Evolutionary conservation across 176 grass and related monocot species (phyloP), one percentile per base, ranked within the genome.

Genomic region (Musa itinerans): DNA sequence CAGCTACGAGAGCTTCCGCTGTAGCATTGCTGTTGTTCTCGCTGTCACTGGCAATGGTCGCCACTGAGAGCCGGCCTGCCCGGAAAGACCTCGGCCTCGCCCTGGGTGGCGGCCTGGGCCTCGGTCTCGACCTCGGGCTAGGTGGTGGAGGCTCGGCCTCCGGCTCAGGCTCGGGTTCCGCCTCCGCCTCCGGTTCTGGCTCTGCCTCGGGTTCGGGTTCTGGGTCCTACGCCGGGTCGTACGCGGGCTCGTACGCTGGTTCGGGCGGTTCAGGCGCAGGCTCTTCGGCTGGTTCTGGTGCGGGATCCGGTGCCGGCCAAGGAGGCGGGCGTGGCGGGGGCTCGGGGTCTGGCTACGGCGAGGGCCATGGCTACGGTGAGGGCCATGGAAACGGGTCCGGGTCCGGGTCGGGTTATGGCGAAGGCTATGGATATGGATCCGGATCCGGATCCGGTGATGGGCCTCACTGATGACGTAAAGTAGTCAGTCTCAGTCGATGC

Each of bases 141-240:
- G 34, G 34, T 43, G 79, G 72, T 2, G 87, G 83, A 0, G 78
- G 79, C 21, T 78, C 78, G 0, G 83, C 26, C 10, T 82, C 79
- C 25, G 49, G 83, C 2, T 78, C 83, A 8, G 82, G 56, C 8
- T 83, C 86, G 0, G 50, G 22, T 0, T 92, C 92, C 0, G 79
- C 73, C 1, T 92, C 89, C 0, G 63, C 72, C 0, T 89, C 87
- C 0, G 34, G 68, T 2, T 92, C 89, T 0, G 23, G 74, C 0
- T 79, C 78, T 5, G 27, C 52, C 8, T 62, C 78, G 0, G 66
- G 78, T 1, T 83, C 87, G 11, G 83, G 89, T 2, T 68, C 83
- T 0, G 86, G 80, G 9, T 96, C 89, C 0, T 90, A 83, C 2
- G 80, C 84, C 0, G 82, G 80, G 8, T 96, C 88, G 0, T 71